Base-by-base conservation (phyloP, 1,284 basidiomycete genomes). In the Fomitopsis pinicola region DNA sequence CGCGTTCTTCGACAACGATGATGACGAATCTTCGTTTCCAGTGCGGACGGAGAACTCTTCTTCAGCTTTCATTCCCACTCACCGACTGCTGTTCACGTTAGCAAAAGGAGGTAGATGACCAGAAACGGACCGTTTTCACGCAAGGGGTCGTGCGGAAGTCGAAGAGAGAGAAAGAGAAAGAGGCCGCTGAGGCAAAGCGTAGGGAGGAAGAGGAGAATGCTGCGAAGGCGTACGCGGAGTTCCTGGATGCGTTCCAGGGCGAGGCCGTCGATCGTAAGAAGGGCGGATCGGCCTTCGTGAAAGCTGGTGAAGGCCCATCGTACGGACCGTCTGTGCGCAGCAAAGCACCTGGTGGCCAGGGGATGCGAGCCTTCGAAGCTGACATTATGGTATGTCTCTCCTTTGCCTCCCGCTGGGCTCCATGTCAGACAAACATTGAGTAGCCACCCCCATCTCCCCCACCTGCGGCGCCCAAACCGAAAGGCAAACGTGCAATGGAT, bases 401-500 rank as follows among this genome's bases (percentile, higher is more conserved):
- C 28, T 35, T 48, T 45, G 40, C 45, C 59, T 28, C 56, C 48
- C 54, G 65, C 33, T 40, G 4, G 10, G 33, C 14, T 40, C 5
- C 2, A n/a, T 55, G 5, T 14, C 17, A 52, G 22, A 42, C 33
- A n/a, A 15, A n/a, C 33, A 45, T 48, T 14, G 9, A 26, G 26
- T 44, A 64, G 71, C 69, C 87, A 80, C 80, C 80, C 1, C 77
- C 84, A 1, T 87, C 89, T 30, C 84, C 88, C 3, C 71, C 80
- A 2, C 67, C 71, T 10, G 70, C 68, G 35, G 77, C 71, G 26
- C 80, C 86, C 0, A 91, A 85, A 69, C 87, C 90, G 0, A 95
- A 92, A 72, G 95, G 95, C 7, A 95, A 94, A 73, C 85, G 95
- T 53, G 93, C 91, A 0, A 97, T 97, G 93, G 95, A 97, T 73